Conservation (phyloP, 106 monocot genomes). For the Dendrobium catenatum region DNA sequence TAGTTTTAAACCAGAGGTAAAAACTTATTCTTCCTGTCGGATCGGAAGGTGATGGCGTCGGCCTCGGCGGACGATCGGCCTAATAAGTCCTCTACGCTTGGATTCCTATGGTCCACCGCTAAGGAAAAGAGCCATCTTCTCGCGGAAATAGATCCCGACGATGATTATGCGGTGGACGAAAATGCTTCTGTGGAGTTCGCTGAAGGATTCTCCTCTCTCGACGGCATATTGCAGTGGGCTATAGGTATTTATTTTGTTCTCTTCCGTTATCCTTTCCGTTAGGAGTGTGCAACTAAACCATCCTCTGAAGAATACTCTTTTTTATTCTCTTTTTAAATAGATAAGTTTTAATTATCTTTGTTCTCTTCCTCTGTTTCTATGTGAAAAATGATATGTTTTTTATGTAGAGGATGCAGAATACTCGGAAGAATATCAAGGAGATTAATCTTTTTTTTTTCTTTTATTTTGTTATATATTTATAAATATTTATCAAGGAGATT, state of each 20-base stretch:
- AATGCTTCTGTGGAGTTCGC: constrained; percentile 19
- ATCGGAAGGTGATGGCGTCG: neutral
- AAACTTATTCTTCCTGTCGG: no score
- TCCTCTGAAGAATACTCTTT: no score
- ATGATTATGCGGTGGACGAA: constrained; percentile 3
- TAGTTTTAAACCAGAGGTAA: no score
- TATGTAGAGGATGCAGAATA: constrained; percentile 50
- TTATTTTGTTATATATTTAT: no score
- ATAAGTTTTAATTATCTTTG: neutral
- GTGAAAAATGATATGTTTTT: neutral
- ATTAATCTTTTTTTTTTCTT: neutral
- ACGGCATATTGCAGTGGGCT: constrained; percentile 62
- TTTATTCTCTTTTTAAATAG: no score
- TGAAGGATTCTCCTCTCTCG: constrained; percentile 45
- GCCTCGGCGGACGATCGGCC: constrained; percentile 7
- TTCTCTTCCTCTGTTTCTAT: neutral
- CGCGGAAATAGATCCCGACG: constrained; percentile 14
- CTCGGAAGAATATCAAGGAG: constrained; percentile 59
- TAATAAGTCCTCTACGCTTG: constrained; percentile 14
- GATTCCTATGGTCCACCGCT: constrained; percentile 24
- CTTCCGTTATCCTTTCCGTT: neutral
- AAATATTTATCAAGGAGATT: neutral
- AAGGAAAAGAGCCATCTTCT: constrained; percentile 31
- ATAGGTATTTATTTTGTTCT: constrained; percentile 29
- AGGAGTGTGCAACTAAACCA: neutral